Conservation (phyloP, 78 protist species). For the Guillardia theta region DNA sequence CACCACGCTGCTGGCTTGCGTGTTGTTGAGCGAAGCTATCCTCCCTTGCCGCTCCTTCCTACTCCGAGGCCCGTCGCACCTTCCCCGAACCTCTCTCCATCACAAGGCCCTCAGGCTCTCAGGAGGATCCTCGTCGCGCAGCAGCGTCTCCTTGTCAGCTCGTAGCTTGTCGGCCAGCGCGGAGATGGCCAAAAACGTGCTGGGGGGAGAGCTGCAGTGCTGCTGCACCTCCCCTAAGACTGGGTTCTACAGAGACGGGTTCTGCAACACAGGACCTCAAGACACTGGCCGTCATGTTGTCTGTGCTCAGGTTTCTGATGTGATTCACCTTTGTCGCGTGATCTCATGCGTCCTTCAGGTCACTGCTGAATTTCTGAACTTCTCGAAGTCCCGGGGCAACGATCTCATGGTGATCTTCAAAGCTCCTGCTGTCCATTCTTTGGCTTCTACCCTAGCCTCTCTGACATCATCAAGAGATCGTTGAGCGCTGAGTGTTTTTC, state of each 20-base stretch:
- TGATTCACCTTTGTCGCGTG: background rate
- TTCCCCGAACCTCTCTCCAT: no score
- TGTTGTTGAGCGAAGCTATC: no score
- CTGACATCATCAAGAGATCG: background rate
- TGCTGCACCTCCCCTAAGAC: background rate
- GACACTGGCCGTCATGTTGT: background rate
- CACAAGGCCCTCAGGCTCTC: no score
- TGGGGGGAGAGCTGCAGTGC: background rate
- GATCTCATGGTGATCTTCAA: background rate
- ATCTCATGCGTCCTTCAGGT: background rate
- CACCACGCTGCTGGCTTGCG: no score
- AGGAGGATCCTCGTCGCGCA: no score
- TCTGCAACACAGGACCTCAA: constrained; percentile 10
- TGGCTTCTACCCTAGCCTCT: background rate
- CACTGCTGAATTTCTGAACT: background rate
- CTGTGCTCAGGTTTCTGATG: background rate
- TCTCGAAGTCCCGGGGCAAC: background rate
- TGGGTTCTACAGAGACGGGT: background rate
- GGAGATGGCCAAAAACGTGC: background rate
- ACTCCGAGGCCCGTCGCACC: no score
- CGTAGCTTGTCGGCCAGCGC: no score
- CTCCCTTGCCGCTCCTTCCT: no score
- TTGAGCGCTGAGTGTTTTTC: background rate
- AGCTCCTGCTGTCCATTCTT: background rate
- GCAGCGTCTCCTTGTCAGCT: no score